phyloP scores from a whole-genome alignment of 345 rosid genomes.

The Dipteronia sinensis region DNA sequence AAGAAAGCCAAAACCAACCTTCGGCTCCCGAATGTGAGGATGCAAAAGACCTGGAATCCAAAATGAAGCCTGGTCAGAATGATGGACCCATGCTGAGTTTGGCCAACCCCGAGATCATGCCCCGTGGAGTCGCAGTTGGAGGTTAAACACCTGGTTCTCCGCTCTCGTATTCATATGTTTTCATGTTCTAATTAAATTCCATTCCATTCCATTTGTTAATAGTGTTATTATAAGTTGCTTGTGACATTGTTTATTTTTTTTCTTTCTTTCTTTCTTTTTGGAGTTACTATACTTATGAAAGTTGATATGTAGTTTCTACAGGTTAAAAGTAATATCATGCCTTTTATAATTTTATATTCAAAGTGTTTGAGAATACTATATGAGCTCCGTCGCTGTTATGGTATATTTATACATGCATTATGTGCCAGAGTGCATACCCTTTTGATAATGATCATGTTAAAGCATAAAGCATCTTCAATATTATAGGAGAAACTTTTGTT shows the following conservation, averaged over 20 bases:
- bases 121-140: conserved; percentile 63
- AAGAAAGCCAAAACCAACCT: conserved; percentile 37
- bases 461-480: background rate
- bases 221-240: conserved; percentile 29
- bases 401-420: background rate
- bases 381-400: background rate
- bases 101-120: conserved; percentile 53
- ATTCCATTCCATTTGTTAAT: conserved; percentile 39
- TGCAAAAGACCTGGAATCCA: conserved; percentile 18
- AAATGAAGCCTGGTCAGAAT: conserved; percentile 29
- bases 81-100: conserved; percentile 30
- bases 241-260: conserved; percentile 13
- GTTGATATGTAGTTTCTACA: conserved; percentile 27
- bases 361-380: background rate
- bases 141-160: conserved; percentile 39
- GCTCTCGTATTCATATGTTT: conserved; percentile 22
- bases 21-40: conserved; percentile 31
- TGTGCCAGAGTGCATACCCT: background rate
- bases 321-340: conserved; percentile 26
- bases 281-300: conserved; percentile 18
- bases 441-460: background rate
- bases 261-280: conserved; percentile 13
- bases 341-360: conserved; percentile 15
- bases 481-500: too few species aligned
- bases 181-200: background rate